Base-by-base conservation (phyloP, 2,329 filamentous ascomycete genomes). In the Daldinia sp. region DNA sequence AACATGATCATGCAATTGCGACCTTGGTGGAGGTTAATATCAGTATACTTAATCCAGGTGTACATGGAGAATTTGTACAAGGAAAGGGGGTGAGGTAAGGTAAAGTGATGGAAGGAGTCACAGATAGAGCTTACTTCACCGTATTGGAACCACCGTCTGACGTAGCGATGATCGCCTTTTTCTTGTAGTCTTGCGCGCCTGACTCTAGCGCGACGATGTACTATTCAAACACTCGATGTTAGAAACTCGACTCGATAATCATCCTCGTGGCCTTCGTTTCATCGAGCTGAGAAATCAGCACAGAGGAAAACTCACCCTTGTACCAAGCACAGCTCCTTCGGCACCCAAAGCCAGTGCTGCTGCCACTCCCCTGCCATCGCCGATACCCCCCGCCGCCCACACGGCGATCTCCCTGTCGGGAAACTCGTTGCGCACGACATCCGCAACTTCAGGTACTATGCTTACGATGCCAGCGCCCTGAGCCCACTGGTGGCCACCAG, bases 401-500 rank as follows among this genome's bases (percentile, higher is more conserved):
- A 87, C 69, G 23, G 73, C 76, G 33, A 75, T 68, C 6, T 75
- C 69, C 30, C 69, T 67, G 1, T 60, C 70, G 3, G 69, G 74
- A 18, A 76, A 77, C 57, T 76, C 74, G 4, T 68, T 39, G 3
- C 57, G 51, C 15, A 85, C 55, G 12, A 79, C 76, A 70, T 87
- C 84, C 2, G 72, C 65, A 2, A 86, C 78, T 74, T 87, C 85
- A 0, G 85, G 85, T 4, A 87, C 69, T 2, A 87, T 77, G 6
- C 82, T 78, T 0, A 86, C 73, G 9, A 87, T 63, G 3, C 84
- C 78, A 0, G 85, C 84, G 12, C 82, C 82, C 12, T 76, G 74
- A 1, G 78, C 80, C 35, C 84, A 81, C 41, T 86, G 85, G 69
- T 87, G 86, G 0, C 86, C 86, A 6, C 85, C 85, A 4, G 85